phyloP scores from a whole-genome alignment of 441 rosid genomes.

The Raphanus hybrid region DNA sequence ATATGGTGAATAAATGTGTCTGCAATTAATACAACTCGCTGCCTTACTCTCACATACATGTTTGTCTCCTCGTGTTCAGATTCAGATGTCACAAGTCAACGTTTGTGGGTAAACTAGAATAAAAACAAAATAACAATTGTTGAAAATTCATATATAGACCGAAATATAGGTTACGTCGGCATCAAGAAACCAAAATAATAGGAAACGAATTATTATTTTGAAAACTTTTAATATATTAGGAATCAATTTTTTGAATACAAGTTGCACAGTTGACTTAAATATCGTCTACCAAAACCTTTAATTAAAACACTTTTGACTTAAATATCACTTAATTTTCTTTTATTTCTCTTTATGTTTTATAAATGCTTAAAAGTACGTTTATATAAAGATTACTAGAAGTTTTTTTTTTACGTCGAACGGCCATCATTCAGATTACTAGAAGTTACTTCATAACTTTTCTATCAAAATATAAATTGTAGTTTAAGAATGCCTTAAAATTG shows the following conservation, averaged over 20 bases:
- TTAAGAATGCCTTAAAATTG: neutral
- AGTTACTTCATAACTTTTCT: neutral
- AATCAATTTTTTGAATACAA: conserved; percentile 15
- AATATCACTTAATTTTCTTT: neutral
- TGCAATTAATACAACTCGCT: conserved; percentile 19
- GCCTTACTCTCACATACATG: conserved; percentile 6
- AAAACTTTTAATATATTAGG: neutral
- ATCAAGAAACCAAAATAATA: neutral
- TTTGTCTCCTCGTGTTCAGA: conserved; percentile 17
- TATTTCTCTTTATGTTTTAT: neutral
- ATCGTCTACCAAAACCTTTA: neutral
- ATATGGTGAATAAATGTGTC: neutral
- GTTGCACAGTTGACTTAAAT: neutral
- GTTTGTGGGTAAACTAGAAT: conserved; percentile 21
- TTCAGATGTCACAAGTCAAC: conserved; percentile 31
- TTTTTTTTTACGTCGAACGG: neutral
- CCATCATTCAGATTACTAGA: neutral
- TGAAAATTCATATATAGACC: conserved; percentile 16
- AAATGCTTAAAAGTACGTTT: neutral
- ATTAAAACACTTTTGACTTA: conserved; percentile 25
- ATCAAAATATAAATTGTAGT: neutral
- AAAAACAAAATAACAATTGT: conserved; percentile 22
- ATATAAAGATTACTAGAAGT: neutral
- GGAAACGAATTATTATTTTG: neutral
- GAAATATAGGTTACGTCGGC: neutral